Conservation (phyloP, 106 monocot species). For the Iris macrosiphon region DNA sequence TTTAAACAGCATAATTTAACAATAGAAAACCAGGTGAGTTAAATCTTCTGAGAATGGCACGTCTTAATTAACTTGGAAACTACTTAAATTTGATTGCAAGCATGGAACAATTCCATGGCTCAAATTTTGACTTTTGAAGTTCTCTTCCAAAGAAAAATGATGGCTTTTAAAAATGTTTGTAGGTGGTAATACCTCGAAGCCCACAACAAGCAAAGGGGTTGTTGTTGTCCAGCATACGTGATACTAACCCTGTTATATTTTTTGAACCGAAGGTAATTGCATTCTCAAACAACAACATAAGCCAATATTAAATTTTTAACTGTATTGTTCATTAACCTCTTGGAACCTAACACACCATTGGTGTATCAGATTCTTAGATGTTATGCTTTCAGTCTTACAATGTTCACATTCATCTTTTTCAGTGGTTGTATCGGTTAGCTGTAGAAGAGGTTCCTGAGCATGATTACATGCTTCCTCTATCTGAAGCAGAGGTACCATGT, state of each 20-base stretch:
- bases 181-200: conserved; percentile 99
- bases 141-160: too few species aligned
- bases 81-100: too few species aligned
- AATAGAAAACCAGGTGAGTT: not conserved
- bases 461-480: conserved; percentile 93
- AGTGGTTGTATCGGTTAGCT: conserved; percentile 91
- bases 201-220: conserved; percentile 90
- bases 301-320: too few species aligned
- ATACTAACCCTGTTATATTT: conserved; percentile 94
- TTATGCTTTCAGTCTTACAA: not conserved
- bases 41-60: not conserved
- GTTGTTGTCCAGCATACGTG: conserved; percentile 76
- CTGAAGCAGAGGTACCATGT: conserved; percentile 74
- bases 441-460: conserved; percentile 95
- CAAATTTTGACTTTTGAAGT: too few species aligned
- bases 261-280: conserved; percentile 93
- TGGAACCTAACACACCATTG: too few species aligned
- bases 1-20: not conserved
- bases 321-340: too few species aligned
- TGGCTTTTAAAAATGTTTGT: too few species aligned
- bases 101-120: too few species aligned
- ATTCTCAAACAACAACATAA: too few species aligned
- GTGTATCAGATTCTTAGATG: not conserved
- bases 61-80: not conserved
- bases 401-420: not conserved